Conservation (phyloP, 2,329 filamentous ascomycete species). For the Claviceps sorghi region DNA sequence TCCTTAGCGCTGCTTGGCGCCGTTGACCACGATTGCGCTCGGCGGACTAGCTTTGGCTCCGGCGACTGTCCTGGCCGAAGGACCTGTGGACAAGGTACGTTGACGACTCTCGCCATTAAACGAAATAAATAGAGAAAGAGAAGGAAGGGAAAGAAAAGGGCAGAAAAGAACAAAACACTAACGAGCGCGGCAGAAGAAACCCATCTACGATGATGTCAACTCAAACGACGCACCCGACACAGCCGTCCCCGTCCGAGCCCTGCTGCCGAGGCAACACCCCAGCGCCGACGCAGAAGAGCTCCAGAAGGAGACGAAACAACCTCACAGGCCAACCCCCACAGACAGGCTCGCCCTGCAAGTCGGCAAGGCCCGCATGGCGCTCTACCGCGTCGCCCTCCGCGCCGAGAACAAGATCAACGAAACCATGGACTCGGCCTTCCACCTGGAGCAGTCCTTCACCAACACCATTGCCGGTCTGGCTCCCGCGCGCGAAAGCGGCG, state of each 20-base stretch:
- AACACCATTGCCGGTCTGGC: slow-evolving; percentile 78
- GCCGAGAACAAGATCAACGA: slow-evolving; percentile 75
- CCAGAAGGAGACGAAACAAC: slow-evolving; percentile 11
- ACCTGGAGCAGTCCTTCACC: slow-evolving; percentile 81
- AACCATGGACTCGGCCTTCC: slow-evolving; percentile 64
- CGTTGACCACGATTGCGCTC: slow-evolving; percentile 37
- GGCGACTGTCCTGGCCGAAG: slow-evolving; percentile 36
- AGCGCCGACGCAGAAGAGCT: slow-evolving; percentile 18
- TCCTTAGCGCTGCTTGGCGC: slow-evolving; percentile 35
- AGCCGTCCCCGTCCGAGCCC: slow-evolving; percentile 14
- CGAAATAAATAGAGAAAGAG: neutral
- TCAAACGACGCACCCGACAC: slow-evolving; percentile 13
- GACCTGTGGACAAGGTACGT: slow-evolving; percentile 23
- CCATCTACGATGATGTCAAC: slow-evolving; percentile 67
- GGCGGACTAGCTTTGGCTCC: slow-evolving; percentile 34
- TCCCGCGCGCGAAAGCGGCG: slow-evolving; percentile 69
- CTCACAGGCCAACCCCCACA: slow-evolving; percentile 58
- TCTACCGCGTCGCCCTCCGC: slow-evolving; percentile 59
- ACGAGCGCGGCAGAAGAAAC: slow-evolving; percentile 33
- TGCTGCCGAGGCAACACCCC: slow-evolving; percentile 9
- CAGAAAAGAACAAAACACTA: neutral
- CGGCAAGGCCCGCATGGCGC: slow-evolving; percentile 60
- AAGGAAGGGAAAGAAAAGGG: neutral
- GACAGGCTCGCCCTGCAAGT: slow-evolving; percentile 78
- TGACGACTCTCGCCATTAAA: neutral